Base-by-base conservation (phyloP, 139 green algal genomes). In the Chlorella sp. region DNA sequence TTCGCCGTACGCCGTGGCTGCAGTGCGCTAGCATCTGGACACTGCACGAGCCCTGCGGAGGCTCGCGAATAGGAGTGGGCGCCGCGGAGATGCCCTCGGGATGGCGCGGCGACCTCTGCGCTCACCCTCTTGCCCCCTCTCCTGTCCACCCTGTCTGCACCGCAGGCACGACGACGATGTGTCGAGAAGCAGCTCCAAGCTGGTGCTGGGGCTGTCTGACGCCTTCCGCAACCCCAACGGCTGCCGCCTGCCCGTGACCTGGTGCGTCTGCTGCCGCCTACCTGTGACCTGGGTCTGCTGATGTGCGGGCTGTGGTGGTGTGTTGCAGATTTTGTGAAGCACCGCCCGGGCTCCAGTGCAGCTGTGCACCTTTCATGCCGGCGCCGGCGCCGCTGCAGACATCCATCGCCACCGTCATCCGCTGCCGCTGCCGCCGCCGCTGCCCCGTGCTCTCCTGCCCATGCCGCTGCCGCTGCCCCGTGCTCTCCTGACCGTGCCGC, bases 161-260 rank as follows among this genome's bases (percentile, higher is more conserved):
- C 36, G 70, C 70, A 76, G 70, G 20, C 70, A 76, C 40, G 70
- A 76, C 16, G 70, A 76, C 7, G 40, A 54, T 17, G 70, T 76
- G n/a, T 17, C 48, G 26, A n/a, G 14, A 6, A 22, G 26, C 5
- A 46, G 38, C 70, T 54, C 41, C 30, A 43, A 32, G 11, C 28
- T 51, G 26, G 70, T 76, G 70, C 41, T 46, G 20, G 40, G 48
- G 19, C 38, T 76, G 20, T 51, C 70, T 22, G 41, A 76, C 24
- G 19, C 38, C 1, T 43, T 51, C 40, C 26, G 22, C 40, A 76
- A 76, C 70, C 70, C 70, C 24, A 76, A 76, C 70, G 70, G 70
- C 70, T 76, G 70, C 70, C 20, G 17, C n/a, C 48, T 76, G 40
- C 41, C 41, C 13, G 70, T 46, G 20, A 76, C 70, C 0, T 76